Percentiles rank a stretch among this genome's conserved stretches.
Evolutionary conservation across 2,329 filamentous ascomycete species (phyloP).

Genomic region (Clonostachys rhizophaga): DNA sequence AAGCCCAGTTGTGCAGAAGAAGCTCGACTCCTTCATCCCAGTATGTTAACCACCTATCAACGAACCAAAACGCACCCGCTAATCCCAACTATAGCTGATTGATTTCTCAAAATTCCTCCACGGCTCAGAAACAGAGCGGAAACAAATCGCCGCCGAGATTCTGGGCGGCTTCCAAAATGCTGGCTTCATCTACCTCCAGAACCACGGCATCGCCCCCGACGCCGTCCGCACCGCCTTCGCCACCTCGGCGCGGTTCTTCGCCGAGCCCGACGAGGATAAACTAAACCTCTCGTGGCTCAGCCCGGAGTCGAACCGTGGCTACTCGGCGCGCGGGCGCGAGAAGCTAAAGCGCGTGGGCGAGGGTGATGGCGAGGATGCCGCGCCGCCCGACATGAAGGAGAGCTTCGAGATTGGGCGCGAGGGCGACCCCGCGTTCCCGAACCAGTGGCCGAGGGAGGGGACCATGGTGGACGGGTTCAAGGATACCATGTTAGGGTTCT

Average conservation of each 20-base stretch:
- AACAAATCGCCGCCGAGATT: slow-evolving; percentile 64
- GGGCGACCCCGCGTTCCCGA: slow-evolving; percentile 56
- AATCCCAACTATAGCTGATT: slow-evolving; percentile 33
- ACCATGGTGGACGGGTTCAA: slow-evolving; percentile 51
- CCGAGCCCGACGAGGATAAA: slow-evolving; percentile 57
- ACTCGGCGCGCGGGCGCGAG: slow-evolving; percentile 65
- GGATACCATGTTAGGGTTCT: slow-evolving; percentile 70
- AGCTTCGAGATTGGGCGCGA: slow-evolving; percentile 62
- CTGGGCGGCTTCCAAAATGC: slow-evolving; percentile 78
- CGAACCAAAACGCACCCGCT: no score
- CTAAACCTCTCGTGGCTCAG: slow-evolving; percentile 65
- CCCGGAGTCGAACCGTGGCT: slow-evolving; percentile 69
- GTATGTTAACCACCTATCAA: no score
- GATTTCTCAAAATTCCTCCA: slow-evolving; percentile 71
- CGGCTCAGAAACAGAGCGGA: slow-evolving; percentile 56
- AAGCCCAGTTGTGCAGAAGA: no score
- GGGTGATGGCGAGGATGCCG: slow-evolving; percentile 51
- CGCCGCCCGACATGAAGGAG: slow-evolving; percentile 62
- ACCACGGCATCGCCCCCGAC: slow-evolving; percentile 64
- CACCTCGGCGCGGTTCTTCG: slow-evolving; percentile 68
- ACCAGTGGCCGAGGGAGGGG: slow-evolving; percentile 64
- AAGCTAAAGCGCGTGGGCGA: slow-evolving; percentile 52
- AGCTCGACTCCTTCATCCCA: no score
- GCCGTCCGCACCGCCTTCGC: slow-evolving; percentile 59
- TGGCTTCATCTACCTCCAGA: slow-evolving; percentile 85